Conservation (phyloP, 805 yeast genomes). For the Isabelozyma gotoi region DNA sequence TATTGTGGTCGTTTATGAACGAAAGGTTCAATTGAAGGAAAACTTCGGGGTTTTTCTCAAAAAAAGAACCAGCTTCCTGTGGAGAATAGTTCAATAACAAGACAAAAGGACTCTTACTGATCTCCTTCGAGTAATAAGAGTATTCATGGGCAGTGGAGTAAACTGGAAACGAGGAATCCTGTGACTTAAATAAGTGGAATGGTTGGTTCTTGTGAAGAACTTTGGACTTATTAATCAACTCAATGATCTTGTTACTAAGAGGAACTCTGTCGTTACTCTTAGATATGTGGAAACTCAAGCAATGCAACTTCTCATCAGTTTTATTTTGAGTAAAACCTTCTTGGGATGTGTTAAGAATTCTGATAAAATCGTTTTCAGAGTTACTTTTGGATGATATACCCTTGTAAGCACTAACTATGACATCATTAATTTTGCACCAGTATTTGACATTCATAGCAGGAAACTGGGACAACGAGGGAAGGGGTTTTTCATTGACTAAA, state of each 20-base stretch:
- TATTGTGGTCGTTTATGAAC: conserved; percentile 28
- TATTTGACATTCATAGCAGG: conserved; percentile 69
- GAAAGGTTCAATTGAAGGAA: conserved; percentile 50
- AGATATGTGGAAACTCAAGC: conserved; percentile 27
- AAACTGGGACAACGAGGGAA: conserved; percentile 45
- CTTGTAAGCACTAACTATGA: conserved; percentile 49
- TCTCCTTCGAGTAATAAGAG: conserved; percentile 51
- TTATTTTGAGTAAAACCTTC: conserved; percentile 22
- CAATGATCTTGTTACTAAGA: conserved; percentile 44
- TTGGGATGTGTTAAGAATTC: conserved; percentile 25
- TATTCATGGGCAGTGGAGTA: conserved; percentile 73
- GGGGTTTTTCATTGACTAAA: conserved; percentile 78
- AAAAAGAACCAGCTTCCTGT: conserved; percentile 31
- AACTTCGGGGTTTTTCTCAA: conserved; percentile 30
- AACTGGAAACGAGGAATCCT: conserved; percentile 29
- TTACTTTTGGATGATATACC: conserved; percentile 7
- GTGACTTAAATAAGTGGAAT: conserved; percentile 74
- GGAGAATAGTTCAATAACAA: conserved; percentile 62
- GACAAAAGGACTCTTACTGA: conserved; percentile 59
- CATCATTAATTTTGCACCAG: conserved; percentile 64
- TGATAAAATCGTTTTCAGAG: conserved; percentile 19
- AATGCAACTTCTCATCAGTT: conserved; percentile 13
- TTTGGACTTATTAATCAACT: conserved; percentile 64
- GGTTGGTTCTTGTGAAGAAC: conserved; percentile 78
- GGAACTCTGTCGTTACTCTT: conserved; percentile 5